Base-by-base conservation (phyloP, 257 asterid species). In the Craterostigma plantagineum region DNA sequence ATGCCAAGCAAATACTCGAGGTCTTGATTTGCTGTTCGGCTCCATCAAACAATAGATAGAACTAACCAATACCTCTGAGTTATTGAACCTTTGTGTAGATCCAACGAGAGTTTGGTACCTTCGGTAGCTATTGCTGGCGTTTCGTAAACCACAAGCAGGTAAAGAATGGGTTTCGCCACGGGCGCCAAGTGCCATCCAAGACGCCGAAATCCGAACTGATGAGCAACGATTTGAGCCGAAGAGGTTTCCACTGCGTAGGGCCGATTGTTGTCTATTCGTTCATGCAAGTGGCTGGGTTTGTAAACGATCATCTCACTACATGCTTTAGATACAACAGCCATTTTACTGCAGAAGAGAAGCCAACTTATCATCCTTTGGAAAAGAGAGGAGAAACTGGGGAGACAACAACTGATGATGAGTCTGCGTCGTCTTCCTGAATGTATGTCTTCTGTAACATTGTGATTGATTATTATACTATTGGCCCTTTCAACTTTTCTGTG, bases 241-340 rank as follows among this genome's bases (percentile, higher is more conserved):
- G 90, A 60, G 93, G 87, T 10, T 73, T 79, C 64, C 65, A 72
- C 14, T 72, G 74, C 4, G 85, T 79, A 0, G 95, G 93, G 13
- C 95, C 93, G 1, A 79, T 71, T 6, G 76, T 79, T 10, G 71
- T 79, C 52, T 76, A 77, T 60, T 76, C 90, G 7, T 79, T 80
- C 42, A 79, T 84, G 92, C 92, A 84, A 57, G 87, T 59, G 14
- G 62, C 87, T 4, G 93, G 91, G 35, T 35, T 79, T 57, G 87
- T 68, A 48, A 76, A 74, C 50, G 81, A 72, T 56, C 93, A 84
- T 49, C 84, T 77, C 14, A 43, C 53, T 11, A 62, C 76, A 9
- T 79, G 92, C 71, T 80, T 69, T 60, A 69, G 92, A 68, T 65
- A 65, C 84, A 64, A 48, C 56, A 55, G 39, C 59, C 50, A 13